Evolutionary conservation across 2,329 filamentous ascomycete species (phyloP).

Genomic region (Parastagonospora nodorum): DNA sequence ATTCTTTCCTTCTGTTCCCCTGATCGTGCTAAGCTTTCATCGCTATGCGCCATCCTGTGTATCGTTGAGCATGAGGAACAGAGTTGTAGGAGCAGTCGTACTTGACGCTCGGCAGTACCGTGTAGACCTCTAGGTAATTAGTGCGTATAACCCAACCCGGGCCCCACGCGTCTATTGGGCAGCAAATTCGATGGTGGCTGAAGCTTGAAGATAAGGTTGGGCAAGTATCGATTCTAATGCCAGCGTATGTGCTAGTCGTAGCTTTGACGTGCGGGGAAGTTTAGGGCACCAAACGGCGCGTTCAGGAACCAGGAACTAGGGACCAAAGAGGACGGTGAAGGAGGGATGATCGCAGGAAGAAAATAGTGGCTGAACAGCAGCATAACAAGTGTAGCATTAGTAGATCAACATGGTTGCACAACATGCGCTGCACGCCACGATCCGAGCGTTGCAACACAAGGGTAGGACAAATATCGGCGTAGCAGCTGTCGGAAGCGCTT

Average conservation of each 20-base stretch:
- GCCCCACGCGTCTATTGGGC: background rate
- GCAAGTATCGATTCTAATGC: background rate
- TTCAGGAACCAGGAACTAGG: background rate
- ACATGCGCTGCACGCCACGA: conserved; percentile 19
- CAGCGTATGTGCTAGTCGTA: background rate
- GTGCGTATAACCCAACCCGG: too few species aligned
- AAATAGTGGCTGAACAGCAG: conserved; percentile 4
- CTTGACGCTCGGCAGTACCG: too few species aligned
- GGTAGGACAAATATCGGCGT: conserved; percentile 13
- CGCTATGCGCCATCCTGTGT: conserved; percentile 31
- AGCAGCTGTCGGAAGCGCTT: background rate
- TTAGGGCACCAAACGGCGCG: background rate
- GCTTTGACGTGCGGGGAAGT: background rate
- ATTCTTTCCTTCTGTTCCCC: conserved; percentile 30
- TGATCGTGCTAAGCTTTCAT: conserved; percentile 18
- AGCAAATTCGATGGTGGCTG: background rate
- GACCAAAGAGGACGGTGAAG: background rate
- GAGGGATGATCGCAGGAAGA: background rate
- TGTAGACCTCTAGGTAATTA: too few species aligned
- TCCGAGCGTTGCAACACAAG: conserved; percentile 14
- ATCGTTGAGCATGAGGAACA: background rate
- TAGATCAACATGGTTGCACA: conserved; percentile 13
- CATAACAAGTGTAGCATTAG: conserved; percentile 10
- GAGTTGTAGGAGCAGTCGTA: too few species aligned
- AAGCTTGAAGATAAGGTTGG: background rate